Evolutionary conservation across 2,329 filamentous ascomycete species (phyloP).

Genomic region (Botrytis paeoniae): DNA sequence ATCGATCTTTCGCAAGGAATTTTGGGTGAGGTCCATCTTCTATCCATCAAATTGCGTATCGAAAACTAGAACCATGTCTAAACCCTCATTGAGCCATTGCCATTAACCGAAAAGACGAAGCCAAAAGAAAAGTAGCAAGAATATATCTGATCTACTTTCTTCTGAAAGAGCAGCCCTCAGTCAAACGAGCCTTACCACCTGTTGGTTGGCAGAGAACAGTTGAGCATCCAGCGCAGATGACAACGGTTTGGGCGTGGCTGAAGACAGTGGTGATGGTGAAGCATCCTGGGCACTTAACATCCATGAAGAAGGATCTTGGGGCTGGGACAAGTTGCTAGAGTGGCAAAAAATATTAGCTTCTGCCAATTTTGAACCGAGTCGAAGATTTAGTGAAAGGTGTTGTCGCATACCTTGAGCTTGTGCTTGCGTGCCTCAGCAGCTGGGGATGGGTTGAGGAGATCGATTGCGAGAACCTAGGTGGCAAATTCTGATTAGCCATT

Average conservation of each 20-base stretch:
- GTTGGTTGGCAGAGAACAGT: slow-evolving; percentile 99
- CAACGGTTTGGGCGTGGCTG: slow-evolving; percentile 99
- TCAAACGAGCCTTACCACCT: slow-evolving; percentile 97
- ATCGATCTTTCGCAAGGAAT: slow-evolving; percentile 44
- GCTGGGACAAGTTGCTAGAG: slow-evolving; percentile 84
- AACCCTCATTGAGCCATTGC: slow-evolving; percentile 31
- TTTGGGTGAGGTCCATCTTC: slow-evolving; percentile 61
- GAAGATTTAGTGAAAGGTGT: neutral
- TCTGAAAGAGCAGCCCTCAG: slow-evolving; percentile 99
- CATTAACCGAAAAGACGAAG: slow-evolving; percentile 33
- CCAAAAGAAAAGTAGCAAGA: slow-evolving; percentile 42
- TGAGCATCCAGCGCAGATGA: slow-evolving; percentile 99
- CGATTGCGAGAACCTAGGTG: slow-evolving; percentile 95
- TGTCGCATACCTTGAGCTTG: slow-evolving; percentile 92
- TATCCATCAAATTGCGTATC: slow-evolving; percentile 60
- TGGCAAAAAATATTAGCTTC: slow-evolving; percentile 19
- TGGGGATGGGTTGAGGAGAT: slow-evolving; percentile 98
- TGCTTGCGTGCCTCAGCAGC: slow-evolving; percentile 99
- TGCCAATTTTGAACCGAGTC: neutral
- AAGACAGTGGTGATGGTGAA: slow-evolving; percentile 99
- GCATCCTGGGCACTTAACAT: slow-evolving; percentile 99
- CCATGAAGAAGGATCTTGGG: slow-evolving; percentile 99
- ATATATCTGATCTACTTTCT: slow-evolving; percentile 79
- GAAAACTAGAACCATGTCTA: slow-evolving; percentile 28
- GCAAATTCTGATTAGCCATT: slow-evolving; percentile 48